Evolutionary conservation across 2,329 filamentous ascomycete genomes (phyloP).

Genomic region (Tetracladium maxilliforme): DNA sequence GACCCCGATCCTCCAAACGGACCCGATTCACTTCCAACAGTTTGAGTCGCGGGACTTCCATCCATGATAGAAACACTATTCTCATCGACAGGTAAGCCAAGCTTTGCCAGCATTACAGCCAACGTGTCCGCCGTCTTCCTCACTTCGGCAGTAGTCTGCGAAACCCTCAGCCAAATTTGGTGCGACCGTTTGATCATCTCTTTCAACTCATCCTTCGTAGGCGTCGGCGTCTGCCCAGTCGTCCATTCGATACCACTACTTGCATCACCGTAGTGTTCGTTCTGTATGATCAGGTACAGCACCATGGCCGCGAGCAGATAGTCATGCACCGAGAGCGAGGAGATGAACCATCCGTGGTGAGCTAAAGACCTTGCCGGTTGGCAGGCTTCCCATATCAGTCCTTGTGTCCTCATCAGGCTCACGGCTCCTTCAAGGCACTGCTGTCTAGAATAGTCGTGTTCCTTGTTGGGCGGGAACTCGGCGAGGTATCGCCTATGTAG

Average conservation of each 20-base stretch:
- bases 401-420: constrained; percentile 30
- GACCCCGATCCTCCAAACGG: too few species aligned
- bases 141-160: too few species aligned
- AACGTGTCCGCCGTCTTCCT: too few species aligned
- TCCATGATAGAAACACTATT: too few species aligned
- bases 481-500: constrained; percentile 37
- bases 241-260: constrained; percentile 19
- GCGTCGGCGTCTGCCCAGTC: too few species aligned
- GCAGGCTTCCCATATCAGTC: constrained; percentile 28
- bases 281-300: constrained; percentile 34
- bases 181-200: too few species aligned
- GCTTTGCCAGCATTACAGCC: too few species aligned
- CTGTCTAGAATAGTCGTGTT: constrained; percentile 36
- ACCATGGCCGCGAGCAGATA: constrained; percentile 47
- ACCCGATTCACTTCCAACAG: too few species aligned
- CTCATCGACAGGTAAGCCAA: too few species aligned
- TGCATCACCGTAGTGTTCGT: constrained; percentile 21
- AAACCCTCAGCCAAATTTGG: too few species aligned
- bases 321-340: constrained; percentile 41
- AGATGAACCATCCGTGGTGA: constrained; percentile 39
- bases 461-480: constrained; percentile 21
- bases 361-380: constrained; percentile 37
- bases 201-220: too few species aligned
- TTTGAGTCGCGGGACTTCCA: too few species aligned
- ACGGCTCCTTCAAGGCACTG: constrained; percentile 34